Evolutionary conservation across 768 basidiomycete genomes (phyloP).

Genomic region (Neoboletus magnificus): DNA sequence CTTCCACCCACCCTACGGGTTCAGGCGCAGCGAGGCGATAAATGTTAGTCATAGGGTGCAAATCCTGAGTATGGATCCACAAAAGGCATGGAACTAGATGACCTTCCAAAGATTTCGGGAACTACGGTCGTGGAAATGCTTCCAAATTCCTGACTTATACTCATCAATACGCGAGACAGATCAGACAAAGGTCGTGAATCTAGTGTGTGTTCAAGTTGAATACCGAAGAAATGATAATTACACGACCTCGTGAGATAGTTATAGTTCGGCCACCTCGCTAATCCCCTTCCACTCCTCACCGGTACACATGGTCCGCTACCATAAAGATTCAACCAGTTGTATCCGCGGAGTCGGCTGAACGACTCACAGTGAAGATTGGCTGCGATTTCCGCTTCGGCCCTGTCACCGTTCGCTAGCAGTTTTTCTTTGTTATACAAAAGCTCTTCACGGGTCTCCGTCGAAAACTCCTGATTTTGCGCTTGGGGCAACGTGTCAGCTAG

Average conservation of each 20-base stretch:
- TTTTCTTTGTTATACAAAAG: conserved; percentile 99
- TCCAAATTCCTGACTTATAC: not conserved
- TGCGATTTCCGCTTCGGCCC: conserved; percentile 96
- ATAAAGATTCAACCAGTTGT: conserved; percentile 20
- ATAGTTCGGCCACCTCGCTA: conserved; percentile 7
- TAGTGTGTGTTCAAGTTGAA: conserved; percentile 3
- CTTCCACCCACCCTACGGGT: not conserved
- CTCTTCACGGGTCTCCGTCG: conserved; percentile 97
- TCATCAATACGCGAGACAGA: not conserved
- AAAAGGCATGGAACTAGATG: not conserved
- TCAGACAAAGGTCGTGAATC: conserved; percentile 1
- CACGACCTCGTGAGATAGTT: conserved; percentile 16
- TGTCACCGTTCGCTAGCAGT: conserved; percentile 91
- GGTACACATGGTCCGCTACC: conserved; percentile 84
- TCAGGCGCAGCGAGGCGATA: not conserved
- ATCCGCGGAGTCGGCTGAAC: conserved; percentile 7
- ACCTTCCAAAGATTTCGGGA: not conserved
- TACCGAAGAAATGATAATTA: conserved; percentile 21
- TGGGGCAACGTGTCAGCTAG: conserved; percentile 3
- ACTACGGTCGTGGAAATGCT: not conserved
- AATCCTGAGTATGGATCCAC: not conserved
- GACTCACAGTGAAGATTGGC: conserved; percentile 80
- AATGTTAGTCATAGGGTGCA: not conserved
- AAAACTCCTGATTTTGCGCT: conserved; percentile 98
- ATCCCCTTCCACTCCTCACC: conserved; percentile 42